Conservation (phyloP, 1,139 yeast genomes). For the Entelexis sorbosivorans region DNA sequence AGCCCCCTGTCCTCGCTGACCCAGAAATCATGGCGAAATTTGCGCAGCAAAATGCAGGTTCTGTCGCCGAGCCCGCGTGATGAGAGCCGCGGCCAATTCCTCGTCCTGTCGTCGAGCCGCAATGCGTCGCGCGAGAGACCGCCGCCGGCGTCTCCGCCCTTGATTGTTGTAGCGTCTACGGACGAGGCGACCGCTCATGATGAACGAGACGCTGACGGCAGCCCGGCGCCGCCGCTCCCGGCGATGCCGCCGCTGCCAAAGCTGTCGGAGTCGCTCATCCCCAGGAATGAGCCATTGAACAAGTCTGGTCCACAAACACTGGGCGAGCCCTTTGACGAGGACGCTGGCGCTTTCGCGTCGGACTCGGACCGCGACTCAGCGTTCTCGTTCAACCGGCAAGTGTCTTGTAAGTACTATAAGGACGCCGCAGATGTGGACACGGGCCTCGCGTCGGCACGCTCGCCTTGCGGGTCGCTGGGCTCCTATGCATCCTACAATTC, state of each 20-base stretch:
- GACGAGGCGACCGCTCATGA: not conserved
- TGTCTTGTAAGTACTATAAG: slow-evolving; percentile 28
- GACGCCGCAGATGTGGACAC: not conserved
- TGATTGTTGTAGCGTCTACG: not conserved
- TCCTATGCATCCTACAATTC: not conserved
- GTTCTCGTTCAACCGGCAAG: slow-evolving; percentile 29
- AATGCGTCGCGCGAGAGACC: not conserved
- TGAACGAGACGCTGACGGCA: not conserved
- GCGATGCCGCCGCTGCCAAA: not conserved
- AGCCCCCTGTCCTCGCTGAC: slow-evolving; percentile 9
- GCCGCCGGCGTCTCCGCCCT: not conserved
- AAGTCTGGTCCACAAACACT: not conserved
- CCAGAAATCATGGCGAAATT: slow-evolving; percentile 10
- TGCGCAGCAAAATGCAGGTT: slow-evolving; percentile 5
- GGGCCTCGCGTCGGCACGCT: not conserved
- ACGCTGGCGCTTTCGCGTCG: not conserved
- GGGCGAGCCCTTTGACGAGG: slow-evolving; percentile 12
- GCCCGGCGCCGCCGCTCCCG: not conserved
- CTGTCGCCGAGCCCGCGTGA: not conserved
- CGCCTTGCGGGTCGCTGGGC: not conserved
- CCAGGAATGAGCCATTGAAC: not conserved
- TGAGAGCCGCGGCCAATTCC: not conserved
- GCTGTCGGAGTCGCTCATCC: not conserved
- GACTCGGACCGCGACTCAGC: slow-evolving; percentile 22
- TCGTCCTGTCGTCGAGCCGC: not conserved